Evolutionary conservation across 2,329 filamentous ascomycete species (phyloP).

Genomic region (Botryotinia calthae): DNA sequence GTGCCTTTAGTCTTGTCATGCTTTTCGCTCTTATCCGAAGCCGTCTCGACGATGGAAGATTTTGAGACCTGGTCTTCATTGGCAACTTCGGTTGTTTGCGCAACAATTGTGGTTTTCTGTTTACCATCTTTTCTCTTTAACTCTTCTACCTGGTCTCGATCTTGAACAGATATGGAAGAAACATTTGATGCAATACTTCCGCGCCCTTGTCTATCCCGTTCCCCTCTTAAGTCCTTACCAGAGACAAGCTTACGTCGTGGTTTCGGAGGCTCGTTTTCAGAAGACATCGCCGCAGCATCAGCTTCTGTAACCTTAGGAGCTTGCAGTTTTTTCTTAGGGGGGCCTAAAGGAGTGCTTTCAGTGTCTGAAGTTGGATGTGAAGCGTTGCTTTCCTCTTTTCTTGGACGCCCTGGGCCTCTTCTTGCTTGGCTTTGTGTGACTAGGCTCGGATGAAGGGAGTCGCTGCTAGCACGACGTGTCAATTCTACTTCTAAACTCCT

Average conservation of each 20-base stretch:
- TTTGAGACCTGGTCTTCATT: slow-evolving; percentile 23
- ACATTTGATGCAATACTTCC: slow-evolving; percentile 56
- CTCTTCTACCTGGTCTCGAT: slow-evolving; percentile 44
- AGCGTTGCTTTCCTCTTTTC: slow-evolving; percentile 46
- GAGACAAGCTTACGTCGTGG: slow-evolving; percentile 63
- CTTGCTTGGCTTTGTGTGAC: slow-evolving; percentile 29
- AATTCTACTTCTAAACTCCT: slow-evolving; percentile 31
- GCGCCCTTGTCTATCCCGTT: slow-evolving; percentile 51
- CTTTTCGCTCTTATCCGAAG: slow-evolving; percentile 30
- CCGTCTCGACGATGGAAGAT: slow-evolving; percentile 23
- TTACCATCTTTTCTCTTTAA: slow-evolving; percentile 53
- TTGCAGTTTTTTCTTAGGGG: slow-evolving; percentile 50
- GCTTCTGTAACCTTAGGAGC: slow-evolving; percentile 52
- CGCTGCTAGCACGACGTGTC: slow-evolving; percentile 23
- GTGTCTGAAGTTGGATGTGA: slow-evolving; percentile 31
- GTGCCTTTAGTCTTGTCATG: slow-evolving; percentile 57
- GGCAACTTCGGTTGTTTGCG: slow-evolving; percentile 20
- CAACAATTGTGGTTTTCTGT: slow-evolving; percentile 29
- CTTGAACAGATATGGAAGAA: slow-evolving; percentile 50
- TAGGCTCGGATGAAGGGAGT: slow-evolving; percentile 27
- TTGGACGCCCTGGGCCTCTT: slow-evolving; percentile 52
- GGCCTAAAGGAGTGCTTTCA: slow-evolving; percentile 34
- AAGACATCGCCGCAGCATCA: slow-evolving; percentile 50
- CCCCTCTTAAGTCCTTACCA: slow-evolving; percentile 59
- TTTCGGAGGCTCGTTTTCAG: slow-evolving; percentile 50